Conservation (phyloP, 192 early-diverging fungal species). For the Hyaloraphidium curvatum region DNA sequence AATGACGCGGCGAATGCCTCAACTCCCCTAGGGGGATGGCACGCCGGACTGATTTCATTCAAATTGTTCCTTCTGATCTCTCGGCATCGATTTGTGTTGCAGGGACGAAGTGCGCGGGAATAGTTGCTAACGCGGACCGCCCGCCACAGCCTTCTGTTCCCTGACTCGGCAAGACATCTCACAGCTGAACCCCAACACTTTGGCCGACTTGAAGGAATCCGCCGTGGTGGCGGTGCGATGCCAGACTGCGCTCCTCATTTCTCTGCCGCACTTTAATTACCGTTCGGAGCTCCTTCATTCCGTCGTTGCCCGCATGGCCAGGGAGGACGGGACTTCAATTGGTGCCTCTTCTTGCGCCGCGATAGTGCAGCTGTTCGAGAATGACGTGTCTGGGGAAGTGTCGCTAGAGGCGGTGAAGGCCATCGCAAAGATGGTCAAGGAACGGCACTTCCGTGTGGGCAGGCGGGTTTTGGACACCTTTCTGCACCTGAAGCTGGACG, state of each 20-base stretch:
- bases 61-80: too few relatives aligned
- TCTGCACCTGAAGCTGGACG: constrained; percentile 30
- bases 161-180: too few relatives aligned
- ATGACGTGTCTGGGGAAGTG: constrained; percentile 71
- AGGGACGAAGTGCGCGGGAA: too few relatives aligned
- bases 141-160: too few relatives aligned
- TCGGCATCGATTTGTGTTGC: too few relatives aligned
- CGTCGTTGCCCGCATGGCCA: constrained; percentile 50
- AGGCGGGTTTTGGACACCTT: constrained; percentile 48
- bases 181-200: too few relatives aligned
- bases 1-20: too few relatives aligned
- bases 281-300: constrained; percentile 72
- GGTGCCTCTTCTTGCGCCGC: constrained; percentile 42
- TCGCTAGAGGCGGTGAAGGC: constrained; percentile 72
- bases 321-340: neutral
- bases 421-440: constrained; percentile 70
- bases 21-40: too few relatives aligned
- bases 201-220: too few relatives aligned
- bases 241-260: constrained; percentile 59
- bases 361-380: constrained; percentile 51
- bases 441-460: constrained; percentile 44
- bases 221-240: constrained; percentile 54
- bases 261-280: constrained; percentile 89
- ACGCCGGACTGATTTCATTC: too few relatives aligned
- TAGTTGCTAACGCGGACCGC: too few relatives aligned